Percentiles rank a stretch among this genome's conserved stretches.
These are phyloP conservation scores for Cyclocybe aegerita DNA, from an alignment of 768 basidiomycete species.

Conservation along the genomic window DNA sequence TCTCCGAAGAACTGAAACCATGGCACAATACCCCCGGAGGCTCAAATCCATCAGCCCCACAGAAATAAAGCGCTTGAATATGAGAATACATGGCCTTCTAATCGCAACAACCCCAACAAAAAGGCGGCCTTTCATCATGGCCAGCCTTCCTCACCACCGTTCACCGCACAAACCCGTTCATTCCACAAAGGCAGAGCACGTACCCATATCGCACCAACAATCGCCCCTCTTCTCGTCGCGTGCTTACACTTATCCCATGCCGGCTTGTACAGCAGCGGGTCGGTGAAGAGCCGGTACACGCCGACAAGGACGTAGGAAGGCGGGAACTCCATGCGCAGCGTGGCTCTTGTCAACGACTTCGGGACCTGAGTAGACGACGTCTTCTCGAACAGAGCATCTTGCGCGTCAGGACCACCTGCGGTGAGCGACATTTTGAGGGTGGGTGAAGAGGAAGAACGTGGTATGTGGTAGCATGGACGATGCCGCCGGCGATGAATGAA, in stretches of 20 bases:
- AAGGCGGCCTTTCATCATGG: no score
- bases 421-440: conserved; percentile 9
- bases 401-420: conserved; percentile 20
- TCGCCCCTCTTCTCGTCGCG: conserved; percentile 65
- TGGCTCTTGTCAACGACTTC: conserved; percentile 47
- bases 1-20: no score
- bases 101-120: no score
- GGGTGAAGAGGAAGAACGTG: no score
- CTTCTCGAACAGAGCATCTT: conserved; percentile 16
- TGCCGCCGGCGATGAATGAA: no score
- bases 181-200: conserved; percentile 14
- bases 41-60: no score
- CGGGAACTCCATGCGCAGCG: conserved; percentile 67
- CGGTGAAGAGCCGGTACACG: conserved; percentile 77
- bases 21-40: no score
- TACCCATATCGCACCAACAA: conserved; percentile 74
- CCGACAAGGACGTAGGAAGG: conserved; percentile 87
- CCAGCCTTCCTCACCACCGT: no score
- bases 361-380: conserved; percentile 36
- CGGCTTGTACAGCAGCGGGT: conserved; percentile 65
- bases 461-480: no score
- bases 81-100: no score
- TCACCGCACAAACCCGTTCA: neutral
- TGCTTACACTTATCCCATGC: conserved; percentile 87
- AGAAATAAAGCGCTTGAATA: no score